Evolutionary conservation across 2,329 filamentous ascomycete species (phyloP).

Genomic region (Penicillium concentricum): DNA sequence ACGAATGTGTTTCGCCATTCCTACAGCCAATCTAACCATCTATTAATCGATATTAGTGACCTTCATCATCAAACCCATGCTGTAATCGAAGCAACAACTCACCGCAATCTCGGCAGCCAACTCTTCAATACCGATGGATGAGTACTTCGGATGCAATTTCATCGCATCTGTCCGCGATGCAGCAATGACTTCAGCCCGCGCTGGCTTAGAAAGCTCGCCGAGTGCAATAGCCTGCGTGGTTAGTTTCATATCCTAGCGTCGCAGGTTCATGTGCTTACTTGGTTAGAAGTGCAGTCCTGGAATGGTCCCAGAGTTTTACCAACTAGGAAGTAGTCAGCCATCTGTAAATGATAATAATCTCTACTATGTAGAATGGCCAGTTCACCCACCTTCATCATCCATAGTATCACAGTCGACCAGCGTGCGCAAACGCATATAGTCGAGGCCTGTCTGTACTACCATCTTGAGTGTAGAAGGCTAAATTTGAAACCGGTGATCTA

Average conservation of each 20-base stretch:
- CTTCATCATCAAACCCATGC: background rate
- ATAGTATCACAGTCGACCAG: conserved; percentile 55
- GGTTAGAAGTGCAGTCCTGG: conserved; percentile 56
- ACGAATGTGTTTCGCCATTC: conserved; percentile 51
- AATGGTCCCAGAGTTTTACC: conserved; percentile 50
- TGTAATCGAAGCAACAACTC: conserved; percentile 12
- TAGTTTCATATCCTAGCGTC: background rate
- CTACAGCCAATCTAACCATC: conserved; percentile 57
- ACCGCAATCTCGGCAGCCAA: conserved; percentile 59
- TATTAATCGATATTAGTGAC: conserved; percentile 23
- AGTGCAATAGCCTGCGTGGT: conserved; percentile 49
- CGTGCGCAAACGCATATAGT: conserved; percentile 46
- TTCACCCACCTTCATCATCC: conserved; percentile 45
- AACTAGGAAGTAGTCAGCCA: conserved; percentile 33
- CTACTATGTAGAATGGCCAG: background rate
- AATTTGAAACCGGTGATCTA: background rate
- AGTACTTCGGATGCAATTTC: conserved; percentile 42
- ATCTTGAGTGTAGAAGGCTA: conserved; percentile 13
- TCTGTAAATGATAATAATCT: background rate
- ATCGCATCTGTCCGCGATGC: conserved; percentile 25
- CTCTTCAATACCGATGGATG: conserved; percentile 41
- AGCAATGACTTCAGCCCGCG: conserved; percentile 32
- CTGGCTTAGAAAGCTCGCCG: conserved; percentile 46
- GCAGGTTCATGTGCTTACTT: conserved; percentile 35
- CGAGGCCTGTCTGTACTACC: conserved; percentile 32